Percentiles rank a stretch among this genome's conserved stretches.
phyloP scores from a whole-genome alignment of 2,329 filamentous ascomycete genomes.

The Pseudocercospora musae region DNA sequence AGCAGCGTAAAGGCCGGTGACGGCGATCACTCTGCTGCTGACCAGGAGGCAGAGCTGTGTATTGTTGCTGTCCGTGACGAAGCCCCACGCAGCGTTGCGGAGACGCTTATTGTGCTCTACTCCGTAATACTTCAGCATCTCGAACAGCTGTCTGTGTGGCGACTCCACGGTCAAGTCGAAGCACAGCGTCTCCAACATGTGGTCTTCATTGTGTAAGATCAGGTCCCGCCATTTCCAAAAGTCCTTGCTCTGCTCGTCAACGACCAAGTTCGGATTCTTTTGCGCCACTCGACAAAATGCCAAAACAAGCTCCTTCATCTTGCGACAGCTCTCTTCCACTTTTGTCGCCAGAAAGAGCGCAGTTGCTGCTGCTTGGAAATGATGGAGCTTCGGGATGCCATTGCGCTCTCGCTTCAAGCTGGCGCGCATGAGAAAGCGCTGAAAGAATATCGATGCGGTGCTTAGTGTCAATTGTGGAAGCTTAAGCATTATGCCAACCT shows the following conservation, averaged over 20 bases:
- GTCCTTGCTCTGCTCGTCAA: conserved; percentile 96
- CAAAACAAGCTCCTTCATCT: conserved; percentile 91
- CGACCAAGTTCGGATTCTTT: conserved; percentile 83
- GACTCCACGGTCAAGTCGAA: conserved; percentile 91
- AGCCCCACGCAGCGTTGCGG: conserved; percentile 86
- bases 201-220: conserved; percentile 86
- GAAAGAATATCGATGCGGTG: conserved; percentile 91
- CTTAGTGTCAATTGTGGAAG: conserved; percentile 88
- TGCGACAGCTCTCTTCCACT: conserved; percentile 93
- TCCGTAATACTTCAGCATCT: conserved; percentile 70
- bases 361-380: conserved; percentile 83
- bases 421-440: conserved; percentile 90
- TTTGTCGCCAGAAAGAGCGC: conserved; percentile 93
- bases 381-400: conserved; percentile 68
- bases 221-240: conserved; percentile 98
- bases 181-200: conserved; percentile 85
- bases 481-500: conserved; percentile 88
- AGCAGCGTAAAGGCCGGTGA: conserved; percentile 82
- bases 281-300: conserved; percentile 92
- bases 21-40: conserved; percentile 74
- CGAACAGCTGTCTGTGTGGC: conserved; percentile 79
- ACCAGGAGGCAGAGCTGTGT: conserved; percentile 82
- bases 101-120: conserved; percentile 77
- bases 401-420: conserved; percentile 72
- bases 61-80: conserved; percentile 84